Percentiles rank a stretch among this genome's conserved stretches.
Conservation (phyloP, 345 rosid genomes). For the Dimocarpus longan region DNA sequence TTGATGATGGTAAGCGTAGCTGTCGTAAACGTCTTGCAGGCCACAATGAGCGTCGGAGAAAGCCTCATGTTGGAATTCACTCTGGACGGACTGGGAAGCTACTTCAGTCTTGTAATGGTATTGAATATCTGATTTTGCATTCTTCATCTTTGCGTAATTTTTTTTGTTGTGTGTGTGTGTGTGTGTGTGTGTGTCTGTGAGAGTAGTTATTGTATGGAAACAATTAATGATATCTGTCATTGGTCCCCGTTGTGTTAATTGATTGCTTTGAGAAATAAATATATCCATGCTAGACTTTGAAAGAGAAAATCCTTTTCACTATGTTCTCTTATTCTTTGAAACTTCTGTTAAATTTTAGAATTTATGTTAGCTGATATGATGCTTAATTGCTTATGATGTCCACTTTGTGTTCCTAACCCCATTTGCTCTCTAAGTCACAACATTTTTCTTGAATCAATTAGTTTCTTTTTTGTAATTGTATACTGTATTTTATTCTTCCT, state of each 20-base stretch:
- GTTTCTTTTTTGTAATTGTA: neutral
- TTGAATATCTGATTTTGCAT: neutral
- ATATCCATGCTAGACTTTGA: neutral
- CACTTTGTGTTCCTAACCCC: neutral
- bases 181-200: neutral
- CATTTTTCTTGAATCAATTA: neutral
- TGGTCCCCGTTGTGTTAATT: neutral
- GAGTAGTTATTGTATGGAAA: neutral
- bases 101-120: conserved; percentile 56
- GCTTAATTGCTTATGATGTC: neutral
- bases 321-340: neutral
- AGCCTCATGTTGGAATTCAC: conserved; percentile 54
- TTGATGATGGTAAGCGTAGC: conserved; percentile 85
- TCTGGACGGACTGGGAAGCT: conserved; percentile 50
- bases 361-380: neutral
- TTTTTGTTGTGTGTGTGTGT: neutral
- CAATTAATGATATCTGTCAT: neutral
- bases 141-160: neutral
- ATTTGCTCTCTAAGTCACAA: neutral
- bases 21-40: conserved; percentile 89
- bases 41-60: conserved; percentile 88
- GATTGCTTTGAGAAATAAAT: neutral
- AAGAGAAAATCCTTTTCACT: neutral
- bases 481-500: neutral
- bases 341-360: neutral